These are phyloP conservation scores for Albugo candida DNA, from an alignment of 352 stramenopile species.

Conservation along the genomic window DNA sequence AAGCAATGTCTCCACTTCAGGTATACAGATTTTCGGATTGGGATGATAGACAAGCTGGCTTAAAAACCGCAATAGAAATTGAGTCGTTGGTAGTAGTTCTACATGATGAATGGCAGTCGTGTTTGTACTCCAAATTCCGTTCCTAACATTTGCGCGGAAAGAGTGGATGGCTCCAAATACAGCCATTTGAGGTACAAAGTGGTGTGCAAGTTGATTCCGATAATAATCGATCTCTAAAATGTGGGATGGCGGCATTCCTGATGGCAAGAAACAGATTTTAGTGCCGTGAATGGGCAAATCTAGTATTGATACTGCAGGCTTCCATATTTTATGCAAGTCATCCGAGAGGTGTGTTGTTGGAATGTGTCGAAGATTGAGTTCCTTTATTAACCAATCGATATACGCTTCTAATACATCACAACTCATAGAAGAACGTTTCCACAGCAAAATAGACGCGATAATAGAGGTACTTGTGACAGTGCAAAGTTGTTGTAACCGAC, in stretches of 20 bases:
- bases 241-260: slow-evolving; percentile 18
- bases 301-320: slow-evolving; percentile 39
- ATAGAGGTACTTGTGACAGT: slow-evolving; percentile 62
- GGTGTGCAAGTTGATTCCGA: slow-evolving; percentile 66
- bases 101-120: slow-evolving; percentile 7
- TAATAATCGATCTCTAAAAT: slow-evolving; percentile 68
- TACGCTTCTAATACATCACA: slow-evolving; percentile 30
- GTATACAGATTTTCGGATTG: slow-evolving; percentile 20
- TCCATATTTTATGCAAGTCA: slow-evolving; percentile 23
- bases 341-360: slow-evolving; percentile 38
- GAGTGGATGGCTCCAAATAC: slow-evolving; percentile 35
- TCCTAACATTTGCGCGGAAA: slow-evolving; percentile 1
- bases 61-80: slow-evolving; percentile 38
- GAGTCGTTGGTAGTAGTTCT: slow-evolving; percentile 18
- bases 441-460: slow-evolving; percentile 56
- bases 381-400: slow-evolving; percentile 33
- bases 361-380: slow-evolving; percentile 15
- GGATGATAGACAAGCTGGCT: slow-evolving; percentile 47
- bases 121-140: slow-evolving; percentile 2
- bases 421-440: slow-evolving; percentile 40
- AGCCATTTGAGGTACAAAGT: slow-evolving; percentile 62
- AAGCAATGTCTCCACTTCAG: slow-evolving; percentile 20
- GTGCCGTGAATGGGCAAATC: slow-evolving; percentile 21
- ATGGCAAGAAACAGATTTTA: slow-evolving; percentile 24
- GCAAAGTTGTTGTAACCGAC: slow-evolving; percentile 51